These are phyloP conservation scores for Penicillium freii DNA, from an alignment of 2,329 filamentous ascomycete genomes.

Conservation along the genomic window DNA sequence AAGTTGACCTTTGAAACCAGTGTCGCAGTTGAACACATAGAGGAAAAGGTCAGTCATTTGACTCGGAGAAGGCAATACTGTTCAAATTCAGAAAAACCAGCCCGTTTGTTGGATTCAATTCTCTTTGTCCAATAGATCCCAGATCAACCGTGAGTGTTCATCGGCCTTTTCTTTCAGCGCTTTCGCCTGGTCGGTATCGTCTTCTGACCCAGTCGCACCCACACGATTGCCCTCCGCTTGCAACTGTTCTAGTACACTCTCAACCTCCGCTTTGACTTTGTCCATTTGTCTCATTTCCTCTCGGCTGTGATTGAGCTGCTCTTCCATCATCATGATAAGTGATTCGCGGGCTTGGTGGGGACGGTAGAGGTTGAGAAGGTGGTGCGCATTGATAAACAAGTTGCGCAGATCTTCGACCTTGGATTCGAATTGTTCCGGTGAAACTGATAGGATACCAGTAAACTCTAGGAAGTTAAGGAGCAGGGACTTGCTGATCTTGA, in stretches of 20 bases:
- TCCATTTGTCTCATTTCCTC: slow-evolving; percentile 77
- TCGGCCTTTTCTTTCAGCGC: slow-evolving; percentile 18
- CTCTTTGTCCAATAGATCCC: slow-evolving; percentile 41
- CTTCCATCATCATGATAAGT: slow-evolving; percentile 82
- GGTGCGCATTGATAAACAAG: slow-evolving; percentile 86
- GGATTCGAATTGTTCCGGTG: slow-evolving; percentile 64
- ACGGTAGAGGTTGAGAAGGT: slow-evolving; percentile 89
- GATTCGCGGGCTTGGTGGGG: slow-evolving; percentile 90
- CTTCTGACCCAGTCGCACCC: slow-evolving; percentile 8
- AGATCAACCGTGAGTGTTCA: slow-evolving; percentile 37
- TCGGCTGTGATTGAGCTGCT: slow-evolving; percentile 69
- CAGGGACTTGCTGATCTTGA: slow-evolving; percentile 77
- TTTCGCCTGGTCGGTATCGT: slow-evolving; percentile 8
- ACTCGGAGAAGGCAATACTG: neutral
- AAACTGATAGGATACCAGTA: slow-evolving; percentile 65
- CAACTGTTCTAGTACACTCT: slow-evolving; percentile 37
- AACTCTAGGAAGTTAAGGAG: slow-evolving; percentile 88
- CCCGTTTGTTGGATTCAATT: slow-evolving; percentile 15
- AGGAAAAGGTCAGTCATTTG: neutral
- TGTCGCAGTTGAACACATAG: neutral
- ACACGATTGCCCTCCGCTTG: slow-evolving; percentile 31
- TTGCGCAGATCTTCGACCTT: slow-evolving; percentile 78
- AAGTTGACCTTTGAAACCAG: neutral
- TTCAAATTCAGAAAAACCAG: neutral
- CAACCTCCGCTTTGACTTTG: slow-evolving; percentile 68